Evolutionary conservation across 306 rosid genomes (phyloP), one percentile per base, ranked within the genome.

Genomic region (Mucuna pruriens): DNA sequence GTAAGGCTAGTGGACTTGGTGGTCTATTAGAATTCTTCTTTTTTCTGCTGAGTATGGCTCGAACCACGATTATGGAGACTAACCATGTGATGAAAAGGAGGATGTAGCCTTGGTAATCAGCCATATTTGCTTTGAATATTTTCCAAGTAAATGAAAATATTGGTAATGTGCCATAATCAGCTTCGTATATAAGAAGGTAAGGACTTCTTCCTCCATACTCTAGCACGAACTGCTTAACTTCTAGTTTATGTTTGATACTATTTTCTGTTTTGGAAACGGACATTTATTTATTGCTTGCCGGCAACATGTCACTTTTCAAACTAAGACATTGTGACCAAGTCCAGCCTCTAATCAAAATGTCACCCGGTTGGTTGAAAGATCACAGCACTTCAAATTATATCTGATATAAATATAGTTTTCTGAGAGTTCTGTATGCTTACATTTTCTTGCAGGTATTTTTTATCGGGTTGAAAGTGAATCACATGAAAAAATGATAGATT

Each of bases 1-100:
- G 95, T 10, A 91, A 64, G 61, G 89, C 83, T 16, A 10, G 55
- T 19, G 93, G 95, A 55, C 91, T 76, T 4, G 93, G 95, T 31
- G 93, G 91, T 10, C 66, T 45, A 26, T 39, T 80, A 25, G 64
- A 1, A 23, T 81, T 82, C 48, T 20, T 77, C 13, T 34, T 34
- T 75, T 49, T 79, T 87, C 61, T 85, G 39, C 16, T 38, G 67
- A 88, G 39, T n/a, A 87, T 38, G 85, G 66, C 40, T 81, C 64
- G 60, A 79, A 85, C 69, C 20, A 87, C 31, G 6, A 86, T 77
- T 40, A 36, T 26, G 44, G 94, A 82, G 16, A 78, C 54, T 52
- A 85, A 4, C 80, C 82, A 71, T 55, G 79, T 6, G 36, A 83
- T 33, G 57, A 85, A 64, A 46, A 84, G 82, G 19, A 29, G 6